Evolutionary conservation across 164 flowering plant genomes (phyloP).

Genomic region (Platanus orientalis): DNA sequence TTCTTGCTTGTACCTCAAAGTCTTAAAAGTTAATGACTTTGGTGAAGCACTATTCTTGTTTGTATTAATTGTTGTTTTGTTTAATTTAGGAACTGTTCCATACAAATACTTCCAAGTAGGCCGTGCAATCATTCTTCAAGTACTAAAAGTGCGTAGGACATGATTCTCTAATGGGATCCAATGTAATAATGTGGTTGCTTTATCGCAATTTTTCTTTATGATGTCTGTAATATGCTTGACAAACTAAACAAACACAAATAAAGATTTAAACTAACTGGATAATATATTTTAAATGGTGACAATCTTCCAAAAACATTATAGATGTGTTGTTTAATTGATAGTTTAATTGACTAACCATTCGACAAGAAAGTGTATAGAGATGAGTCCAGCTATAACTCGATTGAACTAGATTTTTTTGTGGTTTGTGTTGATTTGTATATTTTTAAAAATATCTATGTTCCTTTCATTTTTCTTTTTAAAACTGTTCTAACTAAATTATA

Average conservation of each 20-base stretch:
- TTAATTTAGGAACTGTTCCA: slow-evolving; percentile 22
- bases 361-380: not conserved
- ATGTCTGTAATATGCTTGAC: not conserved
- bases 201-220: not conserved
- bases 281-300: slow-evolving; percentile 15
- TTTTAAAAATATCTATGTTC: no score
- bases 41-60: slow-evolving; percentile 17
- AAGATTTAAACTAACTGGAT: slow-evolving; percentile 10
- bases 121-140: slow-evolving; percentile 14
- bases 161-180: not conserved
- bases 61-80: no score
- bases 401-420: slow-evolving; percentile 17
- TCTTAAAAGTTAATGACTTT: not conserved
- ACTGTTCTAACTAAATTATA: no score
- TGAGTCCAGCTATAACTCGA: slow-evolving; percentile 26
- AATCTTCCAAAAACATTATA: slow-evolving; percentile 22
- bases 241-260: slow-evolving; percentile 22
- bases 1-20: slow-evolving; percentile 4
- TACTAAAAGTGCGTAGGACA: slow-evolving; percentile 4
- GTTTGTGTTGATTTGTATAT: no score
- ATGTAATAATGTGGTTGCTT: not conserved
- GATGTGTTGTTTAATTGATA: not conserved
- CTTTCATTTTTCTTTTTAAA: no score
- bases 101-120: slow-evolving; percentile 10
- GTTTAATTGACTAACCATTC: not conserved